Base-by-base conservation (phyloP, 1,284 basidiomycete genomes). In the Malassezia dermatis region DNA sequence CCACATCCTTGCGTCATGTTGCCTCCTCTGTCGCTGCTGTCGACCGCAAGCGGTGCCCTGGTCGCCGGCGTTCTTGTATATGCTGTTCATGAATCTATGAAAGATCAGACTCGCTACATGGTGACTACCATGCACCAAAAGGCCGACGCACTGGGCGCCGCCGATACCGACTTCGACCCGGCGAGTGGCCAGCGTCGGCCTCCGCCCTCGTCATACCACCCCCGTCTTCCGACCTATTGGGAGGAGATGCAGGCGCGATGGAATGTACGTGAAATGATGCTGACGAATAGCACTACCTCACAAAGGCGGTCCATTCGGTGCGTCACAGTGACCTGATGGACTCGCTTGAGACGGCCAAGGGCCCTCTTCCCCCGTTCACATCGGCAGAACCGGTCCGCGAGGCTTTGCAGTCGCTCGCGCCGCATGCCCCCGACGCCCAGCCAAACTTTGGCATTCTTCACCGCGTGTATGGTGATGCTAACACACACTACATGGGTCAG, bases 401-500 rank as follows among this genome's bases (percentile, higher is more conserved):
- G 24, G 55, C 55, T 8, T 30, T 57, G 13, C 17, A 19, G 19
- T 23, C 55, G 31, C 55, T 57, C 17, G 55, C 55, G 23, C 55
- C 55, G 28, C 55, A 44, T 35, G 50, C 55, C 4, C 26, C 30
- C 4, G 55, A 57, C 19, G 55, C 55, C 17, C 44, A 42, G 43
- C 55, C 55, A 13, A 42, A 51, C 17, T 28, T 47, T 23, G 55
- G 55, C 28, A 57, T 57, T 17, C 39, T 51, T 17, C 28, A 48
- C 45, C 49, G 45, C 39, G 23, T 13, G 26, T 57, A 48, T 40
- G 55, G 55, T 34, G 55, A 57, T 19, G 44, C 19, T 7, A 47
- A 57, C 42, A 57, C 55, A 17, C 55, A 52, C 41, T 57, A 57
- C 32, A 17, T 52, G 15, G 55, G 55, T 27, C 55, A 57, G 30